Evolutionary conservation across 225 moss, liverwort and hornwort species (phyloP), one percentile per base, ranked within the genome.

Genomic region (Pleurozium schreberi): DNA sequence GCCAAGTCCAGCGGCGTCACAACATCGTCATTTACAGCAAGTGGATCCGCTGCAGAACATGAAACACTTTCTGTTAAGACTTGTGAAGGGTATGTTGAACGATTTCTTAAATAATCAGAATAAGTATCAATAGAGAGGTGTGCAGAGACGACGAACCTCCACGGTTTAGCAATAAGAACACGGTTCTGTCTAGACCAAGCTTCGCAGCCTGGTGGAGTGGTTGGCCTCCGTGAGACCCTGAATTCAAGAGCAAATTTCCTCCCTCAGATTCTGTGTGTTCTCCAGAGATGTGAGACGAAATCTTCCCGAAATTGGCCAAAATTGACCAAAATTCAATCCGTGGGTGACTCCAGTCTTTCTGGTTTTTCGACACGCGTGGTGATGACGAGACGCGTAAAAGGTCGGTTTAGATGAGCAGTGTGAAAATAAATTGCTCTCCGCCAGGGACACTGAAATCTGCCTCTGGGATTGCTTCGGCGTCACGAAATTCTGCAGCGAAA

Each of bases 181-280:
- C 98, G 81, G 96, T 97, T 93, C 95, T 97, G 64, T 99, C 98
- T 19, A 99, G 93, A 73, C 98, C 98, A 85, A 84, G 85, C 86
- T 96, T 99, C 63, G 98, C 98, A 87, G 98, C 98, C 91, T 96
- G 97, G 92, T 99, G 98, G 64, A 99, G 95, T 90, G 98, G 98
- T 80, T 92, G 92, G 75, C 98, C 98, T 79, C 98, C 98, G 78
- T 96, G 93, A 86, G 93, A 90, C 84, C 98, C 98, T 98, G 95
- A 82, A 94, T 82, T 73, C 78, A 87, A 69, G 34, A 30, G 64
- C 67, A 80, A 28, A 55, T 83, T 79, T 27, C 67, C 75, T 73
- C 22, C 52, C 63, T 82, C 69, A 85, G 65, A 83, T 83, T 66
- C 76, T 66, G 36, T 7, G 19, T 20, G 19, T 6, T 15, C 14